phyloP scores from a whole-genome alignment of 805 yeast species.

The Wickerhamiella siamensis region DNA sequence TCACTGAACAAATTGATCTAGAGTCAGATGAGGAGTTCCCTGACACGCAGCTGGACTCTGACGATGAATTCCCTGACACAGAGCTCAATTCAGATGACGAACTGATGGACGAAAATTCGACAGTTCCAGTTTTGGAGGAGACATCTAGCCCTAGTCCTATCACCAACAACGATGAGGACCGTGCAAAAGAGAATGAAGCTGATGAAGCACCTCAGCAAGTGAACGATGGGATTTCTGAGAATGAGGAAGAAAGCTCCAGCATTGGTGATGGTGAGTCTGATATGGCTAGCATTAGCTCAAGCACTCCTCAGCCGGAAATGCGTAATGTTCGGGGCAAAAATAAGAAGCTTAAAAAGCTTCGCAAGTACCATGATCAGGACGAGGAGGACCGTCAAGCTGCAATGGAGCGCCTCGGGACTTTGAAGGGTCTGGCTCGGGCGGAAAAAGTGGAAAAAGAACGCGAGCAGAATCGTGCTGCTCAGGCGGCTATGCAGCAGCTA shows the following conservation, averaged over 20 bases:
- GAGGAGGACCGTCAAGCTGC: slow-evolving; percentile 67
- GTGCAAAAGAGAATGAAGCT: neutral
- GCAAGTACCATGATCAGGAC: slow-evolving; percentile 82
- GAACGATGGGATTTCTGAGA: neutral
- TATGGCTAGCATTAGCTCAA: neutral
- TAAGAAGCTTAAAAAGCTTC: slow-evolving; percentile 63
- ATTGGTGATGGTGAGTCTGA: neutral
- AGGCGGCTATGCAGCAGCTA: slow-evolving; percentile 24
- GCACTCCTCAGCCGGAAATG: neutral
- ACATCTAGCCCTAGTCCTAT: neutral
- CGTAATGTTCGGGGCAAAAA: slow-evolving; percentile 62
- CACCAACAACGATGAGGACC: neutral
- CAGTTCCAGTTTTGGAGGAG: neutral
- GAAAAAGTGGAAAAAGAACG: slow-evolving; percentile 27
- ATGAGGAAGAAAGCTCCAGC: neutral
- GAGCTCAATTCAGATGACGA: slow-evolving; percentile 15
- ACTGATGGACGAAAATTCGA: slow-evolving; percentile 1
- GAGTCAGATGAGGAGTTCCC: slow-evolving; percentile 20
- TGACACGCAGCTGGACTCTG: slow-evolving; percentile 17
- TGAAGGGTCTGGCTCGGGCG: slow-evolving; percentile 38
- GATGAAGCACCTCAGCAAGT: neutral
- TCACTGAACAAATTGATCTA: slow-evolving; percentile 22
- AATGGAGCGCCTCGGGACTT: slow-evolving; percentile 73
- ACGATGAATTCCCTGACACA: slow-evolving; percentile 21
- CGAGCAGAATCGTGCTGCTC: slow-evolving; percentile 26